Percentiles rank a stretch among this genome's conserved stretches.
Conservation (phyloP, 768 basidiomycete species). For the Naganishia kalamii region DNA sequence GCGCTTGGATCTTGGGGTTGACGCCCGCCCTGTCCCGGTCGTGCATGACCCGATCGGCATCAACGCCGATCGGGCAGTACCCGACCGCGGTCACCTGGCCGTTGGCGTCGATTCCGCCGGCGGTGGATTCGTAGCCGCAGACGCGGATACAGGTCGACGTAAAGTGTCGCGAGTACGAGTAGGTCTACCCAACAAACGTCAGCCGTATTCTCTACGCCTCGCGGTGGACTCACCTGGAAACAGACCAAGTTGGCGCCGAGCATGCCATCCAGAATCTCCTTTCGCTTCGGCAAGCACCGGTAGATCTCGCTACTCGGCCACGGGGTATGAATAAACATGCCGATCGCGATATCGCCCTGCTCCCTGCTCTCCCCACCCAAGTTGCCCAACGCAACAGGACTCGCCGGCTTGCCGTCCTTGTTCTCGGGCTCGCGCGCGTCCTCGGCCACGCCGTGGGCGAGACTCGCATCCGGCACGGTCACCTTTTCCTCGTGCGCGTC, state of each 20-base stretch:
- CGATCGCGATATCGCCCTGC: constrained; percentile 59
- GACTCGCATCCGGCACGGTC: background rate
- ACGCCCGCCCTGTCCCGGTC: constrained; percentile 79
- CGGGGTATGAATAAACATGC: constrained; percentile 94
- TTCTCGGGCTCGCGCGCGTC: constrained; percentile 16
- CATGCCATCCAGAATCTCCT: constrained; percentile 95
- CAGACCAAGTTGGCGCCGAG: constrained; percentile 91
- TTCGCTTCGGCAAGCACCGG: constrained; percentile 79
- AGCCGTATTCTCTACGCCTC: constrained; percentile 50
- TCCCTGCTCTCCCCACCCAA: constrained; percentile 28
- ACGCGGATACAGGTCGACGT: constrained; percentile 90
- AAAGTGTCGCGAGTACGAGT: constrained; percentile 93
- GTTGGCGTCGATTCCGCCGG: constrained; percentile 69
- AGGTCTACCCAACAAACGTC: constrained; percentile 55
- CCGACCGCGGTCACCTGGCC: constrained; percentile 74
- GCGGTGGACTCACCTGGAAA: constrained; percentile 52
- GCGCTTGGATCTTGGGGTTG: constrained; percentile 78
- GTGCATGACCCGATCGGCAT: constrained; percentile 76
- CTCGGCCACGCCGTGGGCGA: constrained; percentile 24
- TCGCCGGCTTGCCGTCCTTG: constrained; percentile 2
- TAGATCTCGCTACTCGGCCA: constrained; percentile 97
- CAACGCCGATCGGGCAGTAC: constrained; percentile 93
- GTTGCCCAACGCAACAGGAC: constrained; percentile 28
- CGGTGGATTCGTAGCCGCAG: constrained; percentile 81
- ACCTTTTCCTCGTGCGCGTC: constrained; percentile 15